These are phyloP conservation scores for Clausena lansium DNA, from an alignment of 345 rosid genomes.

Conservation along the genomic window DNA sequence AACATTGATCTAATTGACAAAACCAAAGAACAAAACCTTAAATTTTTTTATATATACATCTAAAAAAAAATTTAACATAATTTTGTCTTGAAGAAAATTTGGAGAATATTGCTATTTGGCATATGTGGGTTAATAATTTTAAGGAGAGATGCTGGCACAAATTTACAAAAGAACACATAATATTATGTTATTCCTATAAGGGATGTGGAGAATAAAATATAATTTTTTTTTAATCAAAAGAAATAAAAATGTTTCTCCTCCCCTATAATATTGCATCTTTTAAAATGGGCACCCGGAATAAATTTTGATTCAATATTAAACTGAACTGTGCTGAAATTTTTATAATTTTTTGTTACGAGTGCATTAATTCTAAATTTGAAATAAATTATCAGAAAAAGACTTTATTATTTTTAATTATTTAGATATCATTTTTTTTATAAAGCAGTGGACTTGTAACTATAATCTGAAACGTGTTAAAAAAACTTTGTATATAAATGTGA, in stretches of 20 bases:
- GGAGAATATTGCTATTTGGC: conserved; percentile 24
- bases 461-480: conserved; percentile 20
- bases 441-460: conserved; percentile 21
- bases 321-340: too few species aligned
- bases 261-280: conserved; percentile 22
- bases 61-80: too few species aligned
- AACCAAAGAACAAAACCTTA: conserved; percentile 27
- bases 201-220: not conserved
- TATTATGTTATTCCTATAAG: conserved; percentile 23
- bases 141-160: conserved; percentile 24
- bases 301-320: not conserved
- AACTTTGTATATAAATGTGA: not conserved
- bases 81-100: not conserved
- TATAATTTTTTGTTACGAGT: too few species aligned
- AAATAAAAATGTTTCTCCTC: conserved; percentile 4
- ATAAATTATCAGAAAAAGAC: not conserved
- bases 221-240: not conserved
- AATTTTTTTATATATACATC: not conserved
- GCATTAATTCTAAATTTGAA: too few species aligned
- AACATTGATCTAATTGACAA: conserved; percentile 33
- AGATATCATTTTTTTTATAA: not conserved
- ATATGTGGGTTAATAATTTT: conserved; percentile 21
- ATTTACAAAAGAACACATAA: conserved; percentile 12
- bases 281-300: conserved; percentile 18
- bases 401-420: too few species aligned